These are phyloP conservation scores for Colletotrichum lentis DNA, from an alignment of 2,329 filamentous ascomycete species.

Conservation along the genomic window DNA sequence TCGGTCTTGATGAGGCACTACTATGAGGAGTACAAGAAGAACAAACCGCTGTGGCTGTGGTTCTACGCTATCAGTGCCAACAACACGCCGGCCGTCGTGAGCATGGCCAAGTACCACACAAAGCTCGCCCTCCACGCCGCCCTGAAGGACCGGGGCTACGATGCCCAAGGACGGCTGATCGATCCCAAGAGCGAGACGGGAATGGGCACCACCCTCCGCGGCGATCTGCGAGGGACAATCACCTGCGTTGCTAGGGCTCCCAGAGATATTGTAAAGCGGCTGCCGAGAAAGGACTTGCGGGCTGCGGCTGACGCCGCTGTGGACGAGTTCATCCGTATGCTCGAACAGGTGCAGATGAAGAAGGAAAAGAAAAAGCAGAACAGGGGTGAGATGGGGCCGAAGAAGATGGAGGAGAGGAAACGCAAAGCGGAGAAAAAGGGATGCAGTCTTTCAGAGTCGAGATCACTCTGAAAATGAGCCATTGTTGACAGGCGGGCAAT, in stretches of 20 bases:
- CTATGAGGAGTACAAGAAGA: slow-evolving; percentile 23
- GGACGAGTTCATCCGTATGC: background rate
- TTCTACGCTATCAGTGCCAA: background rate
- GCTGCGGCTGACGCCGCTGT: slow-evolving; percentile 3
- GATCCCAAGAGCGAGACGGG: background rate
- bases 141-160: slow-evolving; percentile 22
- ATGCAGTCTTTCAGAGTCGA: background rate
- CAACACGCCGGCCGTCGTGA: slow-evolving; percentile 4
- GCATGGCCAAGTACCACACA: background rate
- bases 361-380: background rate
- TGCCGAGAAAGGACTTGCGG: background rate
- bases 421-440: background rate
- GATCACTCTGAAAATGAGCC: background rate
- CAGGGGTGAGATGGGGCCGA: background rate
- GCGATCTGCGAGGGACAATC: slow-evolving; percentile 19
- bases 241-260: background rate
- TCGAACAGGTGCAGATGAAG: background rate
- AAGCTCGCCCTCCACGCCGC: slow-evolving; percentile 12
- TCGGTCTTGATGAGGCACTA: background rate
- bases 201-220: background rate
- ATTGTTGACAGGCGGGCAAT: too few species aligned
- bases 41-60: slow-evolving; percentile 18
- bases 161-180: slow-evolving; percentile 11
- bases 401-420: background rate
- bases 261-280: slow-evolving; percentile 1